A percentile compares a stretch with the other conserved stretches of the same genome.
phyloP scores from a whole-genome alignment of 768 basidiomycete genomes.

The Phlebiopsis gigantea region DNA sequence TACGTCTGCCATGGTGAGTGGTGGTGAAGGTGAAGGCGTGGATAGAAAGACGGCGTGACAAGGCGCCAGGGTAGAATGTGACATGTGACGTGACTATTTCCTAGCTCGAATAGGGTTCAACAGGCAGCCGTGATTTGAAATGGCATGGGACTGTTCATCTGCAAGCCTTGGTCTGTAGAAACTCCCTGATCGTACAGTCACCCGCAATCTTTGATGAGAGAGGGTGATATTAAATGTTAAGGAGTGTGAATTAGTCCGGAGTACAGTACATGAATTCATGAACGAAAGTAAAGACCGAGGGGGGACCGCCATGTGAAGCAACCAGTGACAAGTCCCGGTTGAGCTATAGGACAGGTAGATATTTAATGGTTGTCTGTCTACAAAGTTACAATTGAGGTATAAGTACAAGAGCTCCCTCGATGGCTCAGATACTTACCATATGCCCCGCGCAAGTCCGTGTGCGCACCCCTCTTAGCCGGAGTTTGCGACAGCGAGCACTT shows the following conservation, averaged over 20 bases:
- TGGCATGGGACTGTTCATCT: too few species aligned
- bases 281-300: too few species aligned
- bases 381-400: background rate
- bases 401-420: background rate
- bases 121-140: background rate
- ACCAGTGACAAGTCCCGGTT: too few species aligned
- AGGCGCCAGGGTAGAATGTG: background rate
- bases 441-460: slow-evolving; percentile 2
- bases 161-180: too few species aligned
- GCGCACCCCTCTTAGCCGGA: slow-evolving; percentile 5
- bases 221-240: too few species aligned
- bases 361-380: background rate
- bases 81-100: background rate
- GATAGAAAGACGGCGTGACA: background rate
- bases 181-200: too few species aligned
- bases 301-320: too few species aligned
- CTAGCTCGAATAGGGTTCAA: background rate
- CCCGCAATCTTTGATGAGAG: too few species aligned
- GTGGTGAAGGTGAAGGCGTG: background rate
- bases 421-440: slow-evolving; percentile 3
- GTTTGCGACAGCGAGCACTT: background rate
- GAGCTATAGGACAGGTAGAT: too few species aligned
- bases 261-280: too few species aligned
- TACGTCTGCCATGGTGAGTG: slow-evolving; percentile 5
- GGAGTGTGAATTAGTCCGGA: too few species aligned